A percentile compares a stretch with the other conserved stretches of the same genome.
These are phyloP conservation scores for Pseudogymnoascus sp. DNA, from an alignment of 2,329 filamentous ascomycete genomes.

Conservation along the genomic window DNA sequence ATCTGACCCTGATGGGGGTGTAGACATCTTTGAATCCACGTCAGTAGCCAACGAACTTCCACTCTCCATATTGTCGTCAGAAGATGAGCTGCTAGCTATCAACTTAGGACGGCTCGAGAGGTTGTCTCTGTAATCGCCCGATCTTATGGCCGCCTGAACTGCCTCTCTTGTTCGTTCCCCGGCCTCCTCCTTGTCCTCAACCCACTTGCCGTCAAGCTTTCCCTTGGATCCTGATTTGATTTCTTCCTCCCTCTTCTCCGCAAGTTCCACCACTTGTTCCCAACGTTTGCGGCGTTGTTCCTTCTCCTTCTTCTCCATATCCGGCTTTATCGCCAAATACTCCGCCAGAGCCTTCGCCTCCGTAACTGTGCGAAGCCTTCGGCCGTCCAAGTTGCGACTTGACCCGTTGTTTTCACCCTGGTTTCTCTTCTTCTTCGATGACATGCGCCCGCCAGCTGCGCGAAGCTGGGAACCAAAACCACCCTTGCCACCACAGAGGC, in stretches of 20 bases:
- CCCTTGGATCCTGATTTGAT: slow-evolving; percentile 64
- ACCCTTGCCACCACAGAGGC: slow-evolving; percentile 87
- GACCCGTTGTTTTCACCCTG: slow-evolving; percentile 79
- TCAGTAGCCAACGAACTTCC: slow-evolving; percentile 26
- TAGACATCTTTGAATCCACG: slow-evolving; percentile 34
- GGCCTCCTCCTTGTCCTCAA: slow-evolving; percentile 88
- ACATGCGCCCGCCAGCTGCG: slow-evolving; percentile 96
- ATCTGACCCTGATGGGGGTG: slow-evolving; percentile 36
- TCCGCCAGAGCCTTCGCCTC: slow-evolving; percentile 94
- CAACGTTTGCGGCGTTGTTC: slow-evolving; percentile 76
- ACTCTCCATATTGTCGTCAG: slow-evolving; percentile 20
- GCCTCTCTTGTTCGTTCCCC: slow-evolving; percentile 74
- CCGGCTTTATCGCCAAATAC: slow-evolving; percentile 89
- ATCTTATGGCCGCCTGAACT: slow-evolving; percentile 61
- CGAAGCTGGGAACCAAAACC: slow-evolving; percentile 96
- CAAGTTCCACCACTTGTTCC: slow-evolving; percentile 78
- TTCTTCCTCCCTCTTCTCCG: slow-evolving; percentile 77
- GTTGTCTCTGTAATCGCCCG: slow-evolving; percentile 54
- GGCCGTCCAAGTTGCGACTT: slow-evolving; percentile 85
- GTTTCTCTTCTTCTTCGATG: slow-evolving; percentile 75
- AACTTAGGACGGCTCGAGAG: slow-evolving; percentile 38
- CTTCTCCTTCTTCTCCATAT: slow-evolving; percentile 92
- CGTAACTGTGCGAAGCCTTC: slow-evolving; percentile 80
- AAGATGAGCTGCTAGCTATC: slow-evolving; percentile 32
- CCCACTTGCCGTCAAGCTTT: slow-evolving; percentile 80